Conservation (phyloP, 176 grass and related monocot genomes). For the Chloris gayana region DNA sequence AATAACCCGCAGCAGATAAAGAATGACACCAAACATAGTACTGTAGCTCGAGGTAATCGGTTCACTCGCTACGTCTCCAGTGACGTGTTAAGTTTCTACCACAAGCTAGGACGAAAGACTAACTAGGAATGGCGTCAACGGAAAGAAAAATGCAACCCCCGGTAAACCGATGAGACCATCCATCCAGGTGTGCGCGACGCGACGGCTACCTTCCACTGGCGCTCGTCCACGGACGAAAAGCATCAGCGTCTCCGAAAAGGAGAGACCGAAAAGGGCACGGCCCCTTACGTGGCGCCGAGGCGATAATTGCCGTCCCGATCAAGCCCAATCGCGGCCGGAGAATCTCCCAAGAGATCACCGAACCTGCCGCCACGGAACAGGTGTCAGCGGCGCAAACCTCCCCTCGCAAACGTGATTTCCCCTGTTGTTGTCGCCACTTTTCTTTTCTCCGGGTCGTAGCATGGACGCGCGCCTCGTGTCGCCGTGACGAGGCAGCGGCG, state of each 20-base stretch:
- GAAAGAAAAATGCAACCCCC: background rate
- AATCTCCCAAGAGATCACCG: conserved; percentile 46
- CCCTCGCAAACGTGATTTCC: background rate
- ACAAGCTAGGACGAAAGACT: no score
- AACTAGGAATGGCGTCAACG: background rate
- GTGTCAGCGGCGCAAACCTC: conserved; percentile 10
- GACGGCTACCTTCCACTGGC: conserved; percentile 28
- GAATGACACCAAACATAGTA: background rate
- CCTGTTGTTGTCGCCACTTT: background rate
- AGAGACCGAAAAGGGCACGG: background rate
- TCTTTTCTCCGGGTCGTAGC: background rate
- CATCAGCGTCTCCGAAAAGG: conserved; percentile 11
- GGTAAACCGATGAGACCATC: background rate
- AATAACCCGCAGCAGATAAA: background rate
- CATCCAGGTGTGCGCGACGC: conserved; percentile 29
- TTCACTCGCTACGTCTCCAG: background rate
- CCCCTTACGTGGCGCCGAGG: conserved; percentile 27
- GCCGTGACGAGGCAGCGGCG: conserved; percentile 7
- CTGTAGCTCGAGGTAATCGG: background rate
- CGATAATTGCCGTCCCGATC: conserved; percentile 44
- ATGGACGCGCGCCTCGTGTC: conserved; percentile 39
- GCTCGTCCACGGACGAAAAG: conserved; percentile 12
- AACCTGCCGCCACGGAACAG: conserved; percentile 23
- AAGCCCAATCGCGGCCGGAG: background rate
- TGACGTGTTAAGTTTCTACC: conserved; percentile 1